Base-by-base conservation (phyloP, 1,139 yeast species). In the Scheffersomyces parashehatae region DNA sequence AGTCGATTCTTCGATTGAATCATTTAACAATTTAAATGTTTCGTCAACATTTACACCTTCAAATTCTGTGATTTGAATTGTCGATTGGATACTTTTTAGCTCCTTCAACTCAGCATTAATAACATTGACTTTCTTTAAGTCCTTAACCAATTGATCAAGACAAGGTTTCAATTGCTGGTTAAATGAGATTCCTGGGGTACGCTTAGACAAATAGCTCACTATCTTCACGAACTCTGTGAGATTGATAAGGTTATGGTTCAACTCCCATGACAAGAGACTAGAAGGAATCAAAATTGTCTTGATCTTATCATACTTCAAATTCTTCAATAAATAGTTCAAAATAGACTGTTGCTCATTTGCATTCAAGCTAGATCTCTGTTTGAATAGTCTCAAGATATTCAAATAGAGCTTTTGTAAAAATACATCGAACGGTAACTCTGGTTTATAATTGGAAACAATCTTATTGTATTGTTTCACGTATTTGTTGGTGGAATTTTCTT, bases 171-270 rank as follows among this genome's bases (percentile, higher is more conserved):
- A 42, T 32, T 14, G 38, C 36, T 39, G 40, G 24, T 30, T 15
- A 11, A 28, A 11, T 12, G 29, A 20, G 13, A 12, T 26, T n/a
- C 32, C 24, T 12, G 31, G 32, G 28, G 26, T 30, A 26, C 39
- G 39, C 40, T 6, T 35, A 11, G 42, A 32, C 32, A 52, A 38
- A 13, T 39, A 13, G 12, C 40, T 40, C 8, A 43, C 46, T 29
- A 64, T 57, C 43, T 56, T 59, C n/a, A 58, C 47, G 38, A 70
- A 57, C 48, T 67, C 73, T n/a, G 54, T 47, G 20, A 66, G 40
- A 38, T 52, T 51, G 3, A 55, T 42, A 11, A 66, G 45, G 38
- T 58, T 59, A 41, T 58, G 54, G 43, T 58, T 64, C 32, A 62
- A 45, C 26, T 63, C 60, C 51, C 62, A 53, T 5, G 56, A 52